Evolutionary conservation across 2,329 filamentous ascomycete species (phyloP), one percentile per base, ranked within the genome.

Genomic region (Colletotrichum liaoningense): DNA sequence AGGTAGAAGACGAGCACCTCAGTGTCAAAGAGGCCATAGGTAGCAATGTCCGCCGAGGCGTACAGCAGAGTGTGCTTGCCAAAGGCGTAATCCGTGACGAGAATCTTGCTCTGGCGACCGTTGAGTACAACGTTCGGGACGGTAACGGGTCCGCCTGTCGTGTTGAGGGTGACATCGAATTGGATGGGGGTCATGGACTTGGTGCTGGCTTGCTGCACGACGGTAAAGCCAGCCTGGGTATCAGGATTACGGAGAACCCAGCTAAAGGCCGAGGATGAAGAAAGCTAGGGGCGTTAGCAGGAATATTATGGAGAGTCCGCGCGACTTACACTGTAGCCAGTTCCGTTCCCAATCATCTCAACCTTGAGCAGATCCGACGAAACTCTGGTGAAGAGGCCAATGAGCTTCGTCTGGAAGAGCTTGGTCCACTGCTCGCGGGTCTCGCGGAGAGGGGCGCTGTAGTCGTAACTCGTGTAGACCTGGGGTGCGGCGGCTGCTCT

Each of bases 1-100:
- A 86, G 83, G 74, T 94, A 94, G 2, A 94, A 81, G 1, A 94
- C 81, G 1, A 93, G 80, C 1, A 91, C 87, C n/a, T 89, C 91
- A 79, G 87, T 88, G 54, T 87, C 83, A 0, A 80, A 59, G 85
- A 83, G n/a, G 89, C 82, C 49, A 89, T 91, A 93, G 0, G 91
- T 93, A 74, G 92, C 90, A 33, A 94, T 88, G 77, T 94, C 92
- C 0, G 91, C 91, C 2, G 92, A 92, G 0, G 91, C 93, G 81
- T 94, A 94, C 0, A 93, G 80, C n/a, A 94, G 78, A 1, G 84
- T 88, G 8, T 85, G 82, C 19, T 87, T 86, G 0, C 90, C 91
- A 58, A 94, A 81, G 19, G 89, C 84, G 73, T 94, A 94, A 75
- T 94, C 91, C 0, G 88, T 90, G 3, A 93, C 88, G 77, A 92